Evolutionary conservation across 495 filamentous ascomycete species (phyloP).

Genomic region (Talaromyces borbonicus): DNA sequence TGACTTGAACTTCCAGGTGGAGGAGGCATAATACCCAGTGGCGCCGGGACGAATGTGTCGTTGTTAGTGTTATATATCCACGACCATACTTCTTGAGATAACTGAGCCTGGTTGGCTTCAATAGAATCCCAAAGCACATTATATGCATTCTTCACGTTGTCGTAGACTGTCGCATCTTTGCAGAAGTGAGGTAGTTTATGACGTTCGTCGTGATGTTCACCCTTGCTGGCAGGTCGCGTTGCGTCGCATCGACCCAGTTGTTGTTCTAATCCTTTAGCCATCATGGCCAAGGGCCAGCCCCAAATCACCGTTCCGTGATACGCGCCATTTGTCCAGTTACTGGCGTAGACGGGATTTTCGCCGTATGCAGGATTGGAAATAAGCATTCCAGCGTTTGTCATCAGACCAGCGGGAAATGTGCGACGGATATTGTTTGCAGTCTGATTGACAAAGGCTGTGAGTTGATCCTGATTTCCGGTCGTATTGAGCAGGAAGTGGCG

Average conservation of each 20-base stretch:
- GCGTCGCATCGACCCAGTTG: constrained; percentile 36
- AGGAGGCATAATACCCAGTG: constrained; percentile 42
- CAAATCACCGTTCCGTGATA: constrained; percentile 61
- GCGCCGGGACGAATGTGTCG: constrained; percentile 35
- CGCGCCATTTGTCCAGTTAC: constrained; percentile 43
- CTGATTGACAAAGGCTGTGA: constrained; percentile 44
- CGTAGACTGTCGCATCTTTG: constrained; percentile 29
- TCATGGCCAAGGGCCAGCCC: constrained; percentile 58
- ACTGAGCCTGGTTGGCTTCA: constrained; percentile 39
- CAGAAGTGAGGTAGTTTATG: constrained; percentile 35
- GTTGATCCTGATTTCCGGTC: constrained; percentile 45
- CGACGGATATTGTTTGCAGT: constrained; percentile 45
- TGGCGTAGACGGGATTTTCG: constrained; percentile 32
- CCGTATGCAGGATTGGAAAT: constrained; percentile 56
- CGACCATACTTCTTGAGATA: constrained; percentile 54
- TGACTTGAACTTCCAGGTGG: constrained; percentile 34
- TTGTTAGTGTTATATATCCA: constrained; percentile 42
- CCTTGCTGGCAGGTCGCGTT: too few species aligned
- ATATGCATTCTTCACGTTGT: constrained; percentile 45
- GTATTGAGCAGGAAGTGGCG: constrained; percentile 50
- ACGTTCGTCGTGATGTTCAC: neutral
- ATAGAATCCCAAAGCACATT: constrained; percentile 51
- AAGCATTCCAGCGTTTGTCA: constrained; percentile 45
- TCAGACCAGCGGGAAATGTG: constrained; percentile 50
- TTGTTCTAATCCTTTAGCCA: constrained; percentile 45